phyloP scores from a whole-genome alignment of 441 rosid genomes.

The Gossypium davidsonii region DNA sequence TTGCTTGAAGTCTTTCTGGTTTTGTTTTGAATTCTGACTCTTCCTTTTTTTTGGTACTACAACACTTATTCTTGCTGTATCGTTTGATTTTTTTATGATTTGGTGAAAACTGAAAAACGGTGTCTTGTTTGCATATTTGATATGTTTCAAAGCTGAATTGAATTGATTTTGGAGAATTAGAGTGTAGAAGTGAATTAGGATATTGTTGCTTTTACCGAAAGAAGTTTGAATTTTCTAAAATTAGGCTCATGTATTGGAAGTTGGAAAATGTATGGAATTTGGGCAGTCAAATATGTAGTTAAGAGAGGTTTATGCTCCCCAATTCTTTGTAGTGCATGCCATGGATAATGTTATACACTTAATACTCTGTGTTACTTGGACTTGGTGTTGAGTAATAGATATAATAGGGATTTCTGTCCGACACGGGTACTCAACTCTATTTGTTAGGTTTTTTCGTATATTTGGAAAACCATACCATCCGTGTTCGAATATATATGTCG shows the following conservation, averaged over 20 bases:
- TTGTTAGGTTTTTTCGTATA: neutral
- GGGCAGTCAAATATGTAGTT: neutral
- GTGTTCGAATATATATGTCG: neutral
- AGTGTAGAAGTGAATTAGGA: neutral
- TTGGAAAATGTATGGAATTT: neutral
- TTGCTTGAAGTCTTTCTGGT: neutral
- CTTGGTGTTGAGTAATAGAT: neutral
- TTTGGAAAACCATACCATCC: neutral
- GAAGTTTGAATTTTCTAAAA: neutral
- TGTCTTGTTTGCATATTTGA: neutral
- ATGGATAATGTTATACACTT: neutral
- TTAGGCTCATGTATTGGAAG: neutral
- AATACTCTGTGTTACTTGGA: neutral
- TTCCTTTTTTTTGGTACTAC: neutral
- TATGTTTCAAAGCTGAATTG: constrained; percentile 1
- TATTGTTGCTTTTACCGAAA: neutral
- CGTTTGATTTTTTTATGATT: neutral
- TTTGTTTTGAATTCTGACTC: neutral
- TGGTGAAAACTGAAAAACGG: constrained; percentile 4
- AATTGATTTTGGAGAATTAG: neutral
- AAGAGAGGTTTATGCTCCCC: neutral
- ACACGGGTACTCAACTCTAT: neutral
- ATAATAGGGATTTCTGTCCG: neutral
- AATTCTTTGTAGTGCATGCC: neutral
- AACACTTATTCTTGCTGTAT: neutral